phyloP scores from a whole-genome alignment of 495 filamentous ascomycete genomes.

The Podospora australis region DNA sequence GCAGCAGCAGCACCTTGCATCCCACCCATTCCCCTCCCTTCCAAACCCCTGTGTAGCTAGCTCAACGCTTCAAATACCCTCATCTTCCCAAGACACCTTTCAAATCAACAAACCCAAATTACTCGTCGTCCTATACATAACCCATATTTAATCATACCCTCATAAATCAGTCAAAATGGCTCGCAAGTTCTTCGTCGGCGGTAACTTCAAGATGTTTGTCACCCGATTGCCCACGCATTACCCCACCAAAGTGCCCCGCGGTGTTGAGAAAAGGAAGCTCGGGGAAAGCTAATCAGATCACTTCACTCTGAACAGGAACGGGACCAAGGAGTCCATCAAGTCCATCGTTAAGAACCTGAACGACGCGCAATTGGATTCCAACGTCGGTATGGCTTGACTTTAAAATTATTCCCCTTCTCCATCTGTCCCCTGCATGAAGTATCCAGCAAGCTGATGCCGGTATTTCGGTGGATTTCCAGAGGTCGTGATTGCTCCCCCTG shows the following conservation, averaged over 20 bases:
- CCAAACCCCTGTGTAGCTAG: neutral
- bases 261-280: constrained; percentile 14
- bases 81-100: constrained; percentile 3
- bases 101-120: neutral
- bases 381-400: constrained; percentile 48
- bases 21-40: constrained; percentile 5
- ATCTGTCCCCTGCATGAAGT: too few species aligned
- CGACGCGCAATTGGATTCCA: constrained; percentile 62
- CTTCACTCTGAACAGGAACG: constrained; percentile 60
- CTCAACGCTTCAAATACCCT: neutral
- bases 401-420: too few species aligned
- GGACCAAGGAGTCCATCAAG: constrained; percentile 76
- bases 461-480: constrained; percentile 42
- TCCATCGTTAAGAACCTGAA: constrained; percentile 85
- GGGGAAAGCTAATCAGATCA: constrained; percentile 17
- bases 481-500: constrained; percentile 87
- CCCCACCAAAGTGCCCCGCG: constrained; percentile 25
- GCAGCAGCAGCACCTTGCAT: constrained; percentile 6
- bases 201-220: constrained; percentile 96
- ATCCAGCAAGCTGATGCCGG: constrained; percentile 4
- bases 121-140: neutral
- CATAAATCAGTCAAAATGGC: constrained; percentile 54
- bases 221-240: constrained; percentile 1
- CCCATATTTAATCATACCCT: neutral
- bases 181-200: constrained; percentile 98